These are phyloP conservation scores for Yamadazyma aaseri DNA, from an alignment of 1,139 yeast species.

Conservation along the genomic window DNA sequence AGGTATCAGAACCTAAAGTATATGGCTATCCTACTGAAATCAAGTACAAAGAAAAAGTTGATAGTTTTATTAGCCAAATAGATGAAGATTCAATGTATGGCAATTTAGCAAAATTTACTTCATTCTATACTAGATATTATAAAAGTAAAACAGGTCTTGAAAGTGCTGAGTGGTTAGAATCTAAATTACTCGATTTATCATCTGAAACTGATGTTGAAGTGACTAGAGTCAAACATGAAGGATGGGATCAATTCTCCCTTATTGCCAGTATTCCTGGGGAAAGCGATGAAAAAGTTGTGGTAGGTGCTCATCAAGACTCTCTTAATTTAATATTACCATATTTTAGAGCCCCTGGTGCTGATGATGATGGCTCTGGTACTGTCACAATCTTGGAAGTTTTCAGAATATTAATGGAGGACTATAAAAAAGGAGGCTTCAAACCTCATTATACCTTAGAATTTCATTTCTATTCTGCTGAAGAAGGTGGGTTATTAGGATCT, in stretches of 20 bases:
- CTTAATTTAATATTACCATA: slow-evolving; percentile 73
- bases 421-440: slow-evolving; percentile 34
- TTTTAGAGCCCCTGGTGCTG: slow-evolving; percentile 88
- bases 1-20: slow-evolving; percentile 18
- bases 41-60: slow-evolving; percentile 39
- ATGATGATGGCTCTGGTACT: slow-evolving; percentile 91
- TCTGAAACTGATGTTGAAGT: slow-evolving; percentile 38
- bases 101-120: slow-evolving; percentile 61
- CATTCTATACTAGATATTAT: slow-evolving; percentile 80
- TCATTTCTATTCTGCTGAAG: slow-evolving; percentile 95
- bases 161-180: slow-evolving; percentile 71
- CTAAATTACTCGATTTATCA: slow-evolving; percentile 44
- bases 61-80: slow-evolving; percentile 37
- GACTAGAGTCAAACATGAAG: slow-evolving; percentile 32
- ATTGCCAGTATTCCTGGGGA: slow-evolving; percentile 43
- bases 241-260: slow-evolving; percentile 47
- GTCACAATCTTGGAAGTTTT: slow-evolving; percentile 76
- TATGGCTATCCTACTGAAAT: slow-evolving; percentile 57
- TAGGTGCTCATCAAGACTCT: slow-evolving; percentile 92
- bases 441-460: slow-evolving; percentile 82
- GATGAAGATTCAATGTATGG: slow-evolving; percentile 47
- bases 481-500: slow-evolving; percentile 88
- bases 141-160: slow-evolving; percentile 68
- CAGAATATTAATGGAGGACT: slow-evolving; percentile 50
- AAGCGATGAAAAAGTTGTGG: slow-evolving; percentile 49